These are phyloP conservation scores for Sporothrix brunneoviolacea DNA, from an alignment of 2,329 filamentous ascomycete species.

Conservation along the genomic window DNA sequence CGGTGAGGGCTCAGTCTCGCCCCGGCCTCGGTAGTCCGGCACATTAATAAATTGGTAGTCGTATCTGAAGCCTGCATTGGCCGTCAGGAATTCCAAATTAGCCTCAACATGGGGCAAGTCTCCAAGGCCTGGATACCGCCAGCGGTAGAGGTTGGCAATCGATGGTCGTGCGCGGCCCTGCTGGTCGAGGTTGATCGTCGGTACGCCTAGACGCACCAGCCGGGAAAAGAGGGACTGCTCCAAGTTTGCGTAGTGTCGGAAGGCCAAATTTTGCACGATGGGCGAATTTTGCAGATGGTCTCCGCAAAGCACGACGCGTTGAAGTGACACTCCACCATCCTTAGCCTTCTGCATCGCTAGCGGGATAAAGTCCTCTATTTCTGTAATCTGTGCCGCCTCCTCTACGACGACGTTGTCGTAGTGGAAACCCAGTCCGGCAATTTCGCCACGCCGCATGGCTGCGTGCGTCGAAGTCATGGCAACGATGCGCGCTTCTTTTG, in stretches of 20 bases:
- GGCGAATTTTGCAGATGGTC: constrained; percentile 97
- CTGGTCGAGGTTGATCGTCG: constrained; percentile 80
- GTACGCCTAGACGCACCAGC: constrained; percentile 86
- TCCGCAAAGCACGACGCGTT: constrained; percentile 85
- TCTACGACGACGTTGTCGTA: constrained; percentile 99
- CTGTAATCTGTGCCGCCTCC: constrained; percentile 95
- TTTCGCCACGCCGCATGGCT: constrained; percentile 87
- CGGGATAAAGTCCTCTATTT: constrained; percentile 94
- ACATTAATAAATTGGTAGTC: constrained; percentile 98
- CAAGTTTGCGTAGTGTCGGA: constrained; percentile 90
- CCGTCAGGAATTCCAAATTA: constrained; percentile 63
- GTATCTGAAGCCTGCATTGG: constrained; percentile 87
- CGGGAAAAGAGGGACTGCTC: constrained; percentile 93
- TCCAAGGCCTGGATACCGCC: constrained; percentile 78
- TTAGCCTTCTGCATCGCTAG: constrained; percentile 81
- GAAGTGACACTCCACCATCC: constrained; percentile 65
- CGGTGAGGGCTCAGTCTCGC: constrained; percentile 82
- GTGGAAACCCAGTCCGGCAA: constrained; percentile 84
- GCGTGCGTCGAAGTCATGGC: constrained; percentile 99
- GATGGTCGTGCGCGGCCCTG: constrained; percentile 85
- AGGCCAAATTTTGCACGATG: constrained; percentile 88
- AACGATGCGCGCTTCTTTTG: constrained; percentile 93
- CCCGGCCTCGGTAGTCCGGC: constrained; percentile 81
- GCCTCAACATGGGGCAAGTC: constrained; percentile 70
- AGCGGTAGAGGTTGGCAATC: constrained; percentile 84